These are phyloP conservation scores for Xylariaceae sp. DNA, from an alignment of 2,329 filamentous ascomycete species.

Conservation along the genomic window DNA sequence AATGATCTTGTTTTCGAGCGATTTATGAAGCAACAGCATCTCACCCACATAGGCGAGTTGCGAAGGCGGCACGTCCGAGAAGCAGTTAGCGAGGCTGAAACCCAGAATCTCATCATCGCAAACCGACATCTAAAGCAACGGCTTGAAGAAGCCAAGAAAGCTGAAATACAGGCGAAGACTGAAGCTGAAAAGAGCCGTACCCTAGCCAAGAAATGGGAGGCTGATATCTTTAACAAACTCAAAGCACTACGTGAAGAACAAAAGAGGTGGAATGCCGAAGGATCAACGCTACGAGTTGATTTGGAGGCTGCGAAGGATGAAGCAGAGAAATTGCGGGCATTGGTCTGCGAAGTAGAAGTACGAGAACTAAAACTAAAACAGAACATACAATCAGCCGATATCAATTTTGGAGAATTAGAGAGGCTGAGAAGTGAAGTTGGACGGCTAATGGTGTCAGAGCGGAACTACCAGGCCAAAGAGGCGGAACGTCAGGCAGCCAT, in stretches of 20 bases:
- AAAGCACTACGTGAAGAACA: conserved; percentile 71
- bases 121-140: conserved; percentile 76
- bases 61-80: conserved; percentile 77
- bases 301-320: conserved; percentile 65
- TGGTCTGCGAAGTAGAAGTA: conserved; percentile 73
- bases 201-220: conserved; percentile 79
- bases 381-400: conserved; percentile 66
- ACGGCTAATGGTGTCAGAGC: conserved; percentile 64
- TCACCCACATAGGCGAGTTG: conserved; percentile 79
- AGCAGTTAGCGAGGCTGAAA: conserved; percentile 80
- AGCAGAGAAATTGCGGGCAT: conserved; percentile 65
- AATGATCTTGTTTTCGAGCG: conserved; percentile 85
- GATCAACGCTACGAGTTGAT: conserved; percentile 62
- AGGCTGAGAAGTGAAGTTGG: conserved; percentile 64
- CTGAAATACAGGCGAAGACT: conserved; percentile 71
- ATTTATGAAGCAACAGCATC: conserved; percentile 83
- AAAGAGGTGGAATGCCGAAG: conserved; percentile 66
- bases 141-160: conserved; percentile 73
- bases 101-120: conserved; percentile 77
- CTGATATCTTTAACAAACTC: conserved; percentile 70
- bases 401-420: conserved; percentile 65
- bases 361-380: conserved; percentile 69
- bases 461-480: conserved; percentile 69
- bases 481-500: conserved; percentile 62
- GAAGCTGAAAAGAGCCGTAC: conserved; percentile 75